Conservation (phyloP, 208 protist species). For the Trypanosoma rangeli region DNA sequence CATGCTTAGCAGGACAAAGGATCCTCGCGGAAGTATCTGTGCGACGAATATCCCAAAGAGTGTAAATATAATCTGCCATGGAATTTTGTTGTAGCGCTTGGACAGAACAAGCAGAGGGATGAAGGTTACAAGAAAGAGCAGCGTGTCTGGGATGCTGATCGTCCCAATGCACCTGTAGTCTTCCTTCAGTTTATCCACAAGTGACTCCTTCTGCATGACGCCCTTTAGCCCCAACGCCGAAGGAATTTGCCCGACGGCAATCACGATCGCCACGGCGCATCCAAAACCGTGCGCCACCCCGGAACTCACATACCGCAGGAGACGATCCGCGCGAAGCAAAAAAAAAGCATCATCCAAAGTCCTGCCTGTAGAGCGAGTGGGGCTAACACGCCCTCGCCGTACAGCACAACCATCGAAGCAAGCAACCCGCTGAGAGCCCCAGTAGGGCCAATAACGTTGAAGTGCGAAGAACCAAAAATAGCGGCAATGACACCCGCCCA, state of each 20-base stretch:
- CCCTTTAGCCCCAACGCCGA: constrained; percentile 27
- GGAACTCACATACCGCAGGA: constrained; percentile 32
- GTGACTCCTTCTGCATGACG: constrained; percentile 19
- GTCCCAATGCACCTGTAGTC: constrained; percentile 19
- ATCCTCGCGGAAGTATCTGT: constrained; percentile 13
- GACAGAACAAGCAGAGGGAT: constrained; percentile 25
- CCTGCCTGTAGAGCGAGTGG: constrained; percentile 28
- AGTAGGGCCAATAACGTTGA: constrained; percentile 37
- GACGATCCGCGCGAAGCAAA: constrained; percentile 27
- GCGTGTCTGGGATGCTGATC: constrained; percentile 24
- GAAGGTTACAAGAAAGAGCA: constrained; percentile 31
- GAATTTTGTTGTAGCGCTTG: constrained; percentile 29
- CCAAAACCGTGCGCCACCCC: constrained; percentile 36
- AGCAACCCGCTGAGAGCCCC: constrained; percentile 35
- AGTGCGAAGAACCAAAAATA: constrained; percentile 31
- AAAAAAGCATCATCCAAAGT: constrained; percentile 36
- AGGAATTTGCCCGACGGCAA: constrained; percentile 35
- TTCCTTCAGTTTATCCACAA: constrained; percentile 31
- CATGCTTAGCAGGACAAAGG: constrained; percentile 23
- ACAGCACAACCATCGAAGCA: constrained; percentile 23
- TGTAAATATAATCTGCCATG: constrained; percentile 34
- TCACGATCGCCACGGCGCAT: constrained; percentile 32
- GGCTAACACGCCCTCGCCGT: constrained; percentile 19
- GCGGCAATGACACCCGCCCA: constrained; percentile 27
- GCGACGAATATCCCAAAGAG: constrained; percentile 31